A percentile compares a stretch with the other conserved stretches of the same genome.
These are phyloP conservation scores for Rhodotorula sp. DNA, from an alignment of 1,284 basidiomycete genomes.

Conservation along the genomic window DNA sequence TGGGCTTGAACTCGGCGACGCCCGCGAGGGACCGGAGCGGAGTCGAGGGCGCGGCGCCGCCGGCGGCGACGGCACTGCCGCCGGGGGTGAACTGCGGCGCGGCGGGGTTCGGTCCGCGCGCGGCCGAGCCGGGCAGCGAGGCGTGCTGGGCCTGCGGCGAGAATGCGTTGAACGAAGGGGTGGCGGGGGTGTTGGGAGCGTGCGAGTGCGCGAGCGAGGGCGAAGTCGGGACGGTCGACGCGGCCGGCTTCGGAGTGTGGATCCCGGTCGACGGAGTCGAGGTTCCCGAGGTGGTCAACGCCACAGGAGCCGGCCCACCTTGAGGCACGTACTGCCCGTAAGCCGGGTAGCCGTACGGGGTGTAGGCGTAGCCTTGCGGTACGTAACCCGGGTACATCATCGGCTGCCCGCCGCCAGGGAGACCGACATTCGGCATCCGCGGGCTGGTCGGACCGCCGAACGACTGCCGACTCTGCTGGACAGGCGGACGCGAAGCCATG, in stretches of 20 bases:
- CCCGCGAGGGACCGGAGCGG: slow-evolving; percentile 24
- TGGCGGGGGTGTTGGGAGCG: slow-evolving; percentile 22
- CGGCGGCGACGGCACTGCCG: neutral
- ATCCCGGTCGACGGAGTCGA: slow-evolving; percentile 28
- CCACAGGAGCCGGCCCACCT: slow-evolving; percentile 1
- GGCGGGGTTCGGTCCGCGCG: slow-evolving; percentile 13
- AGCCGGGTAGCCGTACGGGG: neutral
- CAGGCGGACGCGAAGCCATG: slow-evolving; percentile 22
- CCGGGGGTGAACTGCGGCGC: slow-evolving; percentile 24
- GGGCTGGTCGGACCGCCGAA: slow-evolving; percentile 33
- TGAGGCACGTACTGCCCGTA: slow-evolving; percentile 6
- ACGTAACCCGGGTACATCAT: slow-evolving; percentile 29
- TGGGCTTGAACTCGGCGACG: slow-evolving; percentile 35
- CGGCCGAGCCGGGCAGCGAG: slow-evolving; percentile 15
- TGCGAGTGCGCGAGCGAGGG: slow-evolving; percentile 16
- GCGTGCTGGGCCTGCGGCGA: slow-evolving; percentile 34
- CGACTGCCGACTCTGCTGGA: slow-evolving; percentile 13
- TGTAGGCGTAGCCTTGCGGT: slow-evolving; percentile 5
- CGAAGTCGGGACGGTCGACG: slow-evolving; percentile 22
- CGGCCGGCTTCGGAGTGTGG: slow-evolving; percentile 25
- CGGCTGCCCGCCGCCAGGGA: slow-evolving; percentile 13
- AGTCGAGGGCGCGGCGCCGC: slow-evolving; percentile 4
- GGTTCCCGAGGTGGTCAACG: slow-evolving; percentile 10
- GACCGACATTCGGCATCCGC: slow-evolving; percentile 24
- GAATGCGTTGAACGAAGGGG: slow-evolving; percentile 22